Evolutionary conservation across 2,329 filamentous ascomycete genomes (phyloP).

Genomic region (Aspergillus proliferans): DNA sequence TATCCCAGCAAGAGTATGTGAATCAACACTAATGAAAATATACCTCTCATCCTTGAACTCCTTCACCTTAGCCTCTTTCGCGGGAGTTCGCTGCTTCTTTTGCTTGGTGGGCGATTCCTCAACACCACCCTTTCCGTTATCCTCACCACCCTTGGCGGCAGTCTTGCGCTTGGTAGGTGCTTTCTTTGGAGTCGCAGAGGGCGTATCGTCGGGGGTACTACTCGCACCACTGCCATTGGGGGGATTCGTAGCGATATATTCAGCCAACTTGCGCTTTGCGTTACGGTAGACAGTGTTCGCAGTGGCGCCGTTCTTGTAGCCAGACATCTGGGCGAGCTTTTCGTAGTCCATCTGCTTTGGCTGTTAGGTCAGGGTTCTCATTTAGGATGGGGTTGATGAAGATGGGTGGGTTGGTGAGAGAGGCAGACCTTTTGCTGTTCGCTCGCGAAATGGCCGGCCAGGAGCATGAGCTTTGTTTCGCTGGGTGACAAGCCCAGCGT

Average conservation of each 20-base stretch:
- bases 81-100: conserved; percentile 14
- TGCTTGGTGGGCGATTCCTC: conserved; percentile 14
- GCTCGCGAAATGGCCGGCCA: conserved; percentile 11
- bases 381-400: too few species aligned
- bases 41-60: background rate
- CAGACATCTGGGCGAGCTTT: conserved; percentile 28
- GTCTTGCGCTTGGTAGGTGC: conserved; percentile 19
- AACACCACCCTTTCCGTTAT: background rate
- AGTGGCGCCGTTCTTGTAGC: conserved; percentile 31
- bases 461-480: conserved; percentile 16
- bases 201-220: background rate
- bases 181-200: conserved; percentile 10
- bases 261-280: conserved; percentile 33
- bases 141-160: background rate
- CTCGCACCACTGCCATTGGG: background rate
- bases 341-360: conserved; percentile 32
- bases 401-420: background rate
- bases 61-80: conserved; percentile 9
- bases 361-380: background rate
- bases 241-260: conserved; percentile 1
- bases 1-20: background rate
- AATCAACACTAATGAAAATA: background rate
- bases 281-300: conserved; percentile 31
- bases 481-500: conserved; percentile 9
- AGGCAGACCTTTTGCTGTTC: conserved; percentile 11